Evolutionary conservation across 768 basidiomycete genomes (phyloP).

Genomic region (Boletus fagicola): DNA sequence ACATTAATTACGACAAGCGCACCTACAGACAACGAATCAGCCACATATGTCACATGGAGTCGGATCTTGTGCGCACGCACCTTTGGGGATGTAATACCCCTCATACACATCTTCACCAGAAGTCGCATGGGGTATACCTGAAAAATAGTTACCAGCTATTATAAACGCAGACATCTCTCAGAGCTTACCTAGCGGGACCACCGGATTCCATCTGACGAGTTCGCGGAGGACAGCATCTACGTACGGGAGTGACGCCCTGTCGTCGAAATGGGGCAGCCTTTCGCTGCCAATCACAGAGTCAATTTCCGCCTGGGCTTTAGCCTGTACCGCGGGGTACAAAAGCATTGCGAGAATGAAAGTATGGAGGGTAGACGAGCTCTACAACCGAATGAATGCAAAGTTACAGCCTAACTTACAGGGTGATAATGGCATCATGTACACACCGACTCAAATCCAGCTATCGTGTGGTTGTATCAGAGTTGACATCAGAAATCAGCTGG

Average conservation of each 20-base stretch:
- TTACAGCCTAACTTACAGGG: neutral
- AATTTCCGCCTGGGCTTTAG: constrained; percentile 25
- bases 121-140: constrained; percentile 28
- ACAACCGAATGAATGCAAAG: neutral
- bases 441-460: constrained; percentile 30
- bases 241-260: constrained; percentile 37
- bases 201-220: constrained; percentile 27
- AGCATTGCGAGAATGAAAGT: constrained; percentile 31
- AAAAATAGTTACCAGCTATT: neutral
- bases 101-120: constrained; percentile 27
- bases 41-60: neutral
- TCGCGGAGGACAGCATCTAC: constrained; percentile 43
- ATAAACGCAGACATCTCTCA: neutral
- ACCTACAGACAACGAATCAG: constrained; percentile 14
- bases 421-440: neutral
- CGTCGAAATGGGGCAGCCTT: constrained; percentile 28
- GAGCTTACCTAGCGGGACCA: constrained; percentile 23
- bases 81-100: constrained; percentile 44
- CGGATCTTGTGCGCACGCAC: constrained; percentile 7
- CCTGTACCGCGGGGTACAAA: constrained; percentile 27
- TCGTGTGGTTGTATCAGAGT: neutral
- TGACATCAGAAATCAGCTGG: neutral
- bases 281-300: constrained; percentile 25
- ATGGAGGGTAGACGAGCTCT: constrained; percentile 28
- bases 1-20: constrained; percentile 35